Base-by-base conservation (phyloP, 2,329 filamentous ascomycete species). In the Nothomitra cinnamomea region DNA sequence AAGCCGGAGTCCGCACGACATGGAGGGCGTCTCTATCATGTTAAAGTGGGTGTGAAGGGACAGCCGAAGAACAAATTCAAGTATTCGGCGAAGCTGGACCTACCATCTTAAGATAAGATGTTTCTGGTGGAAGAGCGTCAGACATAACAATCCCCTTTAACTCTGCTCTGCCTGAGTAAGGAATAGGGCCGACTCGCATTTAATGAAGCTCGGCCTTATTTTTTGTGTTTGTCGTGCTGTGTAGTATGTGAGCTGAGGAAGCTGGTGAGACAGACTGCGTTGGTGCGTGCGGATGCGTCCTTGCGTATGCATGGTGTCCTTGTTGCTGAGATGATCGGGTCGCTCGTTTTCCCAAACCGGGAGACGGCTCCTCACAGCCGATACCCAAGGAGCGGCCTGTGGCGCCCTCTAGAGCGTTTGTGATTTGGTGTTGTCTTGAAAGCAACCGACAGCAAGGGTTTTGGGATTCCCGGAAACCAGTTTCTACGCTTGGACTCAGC, bases 21-120 rank as follows among this genome's bases (percentile, higher is more conserved):
- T 56, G 79, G 81, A 35, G 88, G 89, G 1, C 81, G 76, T 24
- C 63, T 92, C 56, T 94, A 87, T 68, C 79, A 75, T 65, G 76
- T 90, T 50, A 78, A 92, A 63, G 86, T 94, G 56, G 86, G 85
- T 2, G 77, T 83, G 2, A 71, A 67, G 60, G 86, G 87, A 0
- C 61, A 80, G 62, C 70, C 73, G 52, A 72, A 78, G 58, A 78
- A 81, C 66, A 74, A 79, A 64, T 87, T 85, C 66, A 80, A 74
- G 67, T 49, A 53, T 50, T 25, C 17, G 15, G 41, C 17, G 4
- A 45, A 13, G 22, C 41, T 19, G 17, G 36, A 32, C 28, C 28
- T 32, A 4, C 28, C 28, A 10, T 32, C 28, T 32, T 32, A 32
- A 32, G 28, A 32, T 4, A 32, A 32, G 28, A 32, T 10, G 36